These are phyloP conservation scores for Candida ortonii DNA, from an alignment of 805 yeast genomes.

Conservation along the genomic window DNA sequence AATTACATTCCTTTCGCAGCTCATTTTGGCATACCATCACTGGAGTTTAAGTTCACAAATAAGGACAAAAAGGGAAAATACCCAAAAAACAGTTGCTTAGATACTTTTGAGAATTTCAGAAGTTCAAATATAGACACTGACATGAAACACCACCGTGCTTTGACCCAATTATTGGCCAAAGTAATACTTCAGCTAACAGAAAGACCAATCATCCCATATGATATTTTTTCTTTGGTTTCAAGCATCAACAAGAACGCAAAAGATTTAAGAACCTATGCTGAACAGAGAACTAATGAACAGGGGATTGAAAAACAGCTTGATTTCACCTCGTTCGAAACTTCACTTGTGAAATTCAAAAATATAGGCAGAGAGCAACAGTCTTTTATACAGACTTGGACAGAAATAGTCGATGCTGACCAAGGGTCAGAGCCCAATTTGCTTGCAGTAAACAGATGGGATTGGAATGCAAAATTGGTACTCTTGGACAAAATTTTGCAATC, in stretches of 20 bases:
- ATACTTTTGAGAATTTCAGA: slow-evolving; percentile 55
- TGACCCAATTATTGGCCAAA: slow-evolving; percentile 55
- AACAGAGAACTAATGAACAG: slow-evolving; percentile 8
- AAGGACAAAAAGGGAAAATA: slow-evolving; percentile 26
- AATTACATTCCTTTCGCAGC: slow-evolving; percentile 69
- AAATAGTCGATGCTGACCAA: slow-evolving; percentile 45
- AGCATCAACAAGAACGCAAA: slow-evolving; percentile 42
- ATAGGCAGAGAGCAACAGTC: slow-evolving; percentile 47
- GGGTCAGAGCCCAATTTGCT: slow-evolving; percentile 73
- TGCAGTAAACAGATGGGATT: slow-evolving; percentile 70
- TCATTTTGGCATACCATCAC: slow-evolving; percentile 64
- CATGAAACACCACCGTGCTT: slow-evolving; percentile 51
- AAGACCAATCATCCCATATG: slow-evolving; percentile 72
- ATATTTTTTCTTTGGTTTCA: slow-evolving; percentile 46
- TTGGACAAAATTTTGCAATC: slow-evolving; percentile 54
- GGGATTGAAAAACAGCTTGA: slow-evolving; percentile 17
- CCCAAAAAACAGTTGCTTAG: slow-evolving; percentile 59
- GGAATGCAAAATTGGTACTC: slow-evolving; percentile 66
- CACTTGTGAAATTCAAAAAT: slow-evolving; percentile 37
- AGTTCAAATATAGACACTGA: slow-evolving; percentile 50
- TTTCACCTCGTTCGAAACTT: slow-evolving; percentile 27
- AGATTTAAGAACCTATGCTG: slow-evolving; percentile 45
- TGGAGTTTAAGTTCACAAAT: slow-evolving; percentile 51
- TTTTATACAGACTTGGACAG: slow-evolving; percentile 65
- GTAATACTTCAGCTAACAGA: slow-evolving; percentile 63